phyloP scores from a whole-genome alignment of 441 rosid genomes.

The Viola pubescens region DNA sequence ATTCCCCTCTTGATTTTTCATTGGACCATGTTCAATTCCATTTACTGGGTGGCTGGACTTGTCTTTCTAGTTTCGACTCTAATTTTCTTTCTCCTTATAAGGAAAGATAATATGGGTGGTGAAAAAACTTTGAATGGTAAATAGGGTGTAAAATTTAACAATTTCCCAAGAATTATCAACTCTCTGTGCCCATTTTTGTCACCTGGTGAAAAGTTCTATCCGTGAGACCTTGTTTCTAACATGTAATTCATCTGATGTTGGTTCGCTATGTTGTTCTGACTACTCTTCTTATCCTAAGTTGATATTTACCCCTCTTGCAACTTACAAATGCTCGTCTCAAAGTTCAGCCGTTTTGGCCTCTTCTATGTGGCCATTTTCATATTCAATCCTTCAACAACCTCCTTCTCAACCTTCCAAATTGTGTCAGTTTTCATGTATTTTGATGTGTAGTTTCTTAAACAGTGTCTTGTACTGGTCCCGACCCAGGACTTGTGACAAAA shows the following conservation, averaged over 20 bases:
- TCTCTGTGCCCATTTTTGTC: too few species aligned
- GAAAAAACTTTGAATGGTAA: not conserved
- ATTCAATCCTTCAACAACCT: too few species aligned
- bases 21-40: slow-evolving; percentile 4
- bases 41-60: not conserved
- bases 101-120: not conserved
- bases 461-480: not conserved
- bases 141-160: not conserved
- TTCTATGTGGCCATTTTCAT: too few species aligned
- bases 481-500: not conserved
- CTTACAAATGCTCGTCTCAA: too few species aligned
- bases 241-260: too few species aligned
- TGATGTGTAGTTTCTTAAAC: slow-evolving; percentile 2
- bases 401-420: too few species aligned
- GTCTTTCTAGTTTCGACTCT: not conserved
- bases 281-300: too few species aligned
- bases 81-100: not conserved
- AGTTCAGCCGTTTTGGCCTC: too few species aligned
- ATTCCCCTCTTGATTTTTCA: slow-evolving; percentile 1
- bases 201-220: too few species aligned
- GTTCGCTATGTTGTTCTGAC: too few species aligned
- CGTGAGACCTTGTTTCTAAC: too few species aligned
- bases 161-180: not conserved
- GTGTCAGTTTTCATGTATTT: not conserved
- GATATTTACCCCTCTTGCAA: too few species aligned